phyloP scores from a whole-genome alignment of 768 basidiomycete species.

The Ramaria sp. region DNA sequence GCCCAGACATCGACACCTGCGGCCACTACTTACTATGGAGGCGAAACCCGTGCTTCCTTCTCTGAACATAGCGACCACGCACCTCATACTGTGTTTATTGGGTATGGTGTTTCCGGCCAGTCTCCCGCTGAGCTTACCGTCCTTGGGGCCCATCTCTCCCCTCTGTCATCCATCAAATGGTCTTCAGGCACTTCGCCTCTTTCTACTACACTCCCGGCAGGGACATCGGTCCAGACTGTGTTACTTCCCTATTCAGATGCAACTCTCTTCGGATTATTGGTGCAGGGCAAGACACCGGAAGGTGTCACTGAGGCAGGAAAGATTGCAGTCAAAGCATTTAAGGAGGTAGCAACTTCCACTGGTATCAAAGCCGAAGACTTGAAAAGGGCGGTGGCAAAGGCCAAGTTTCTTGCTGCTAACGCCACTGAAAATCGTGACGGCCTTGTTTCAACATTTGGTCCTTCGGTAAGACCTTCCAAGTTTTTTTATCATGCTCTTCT shows the following conservation, averaged over 20 bases:
- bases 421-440: conserved; percentile 62
- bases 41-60: conserved; percentile 63
- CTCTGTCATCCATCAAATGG: conserved; percentile 82
- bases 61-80: conserved; percentile 35
- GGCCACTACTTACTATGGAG: conserved; percentile 61
- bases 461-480: conserved; percentile 38
- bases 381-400: conserved; percentile 74
- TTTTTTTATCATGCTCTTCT: neutral
- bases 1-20: conserved; percentile 24
- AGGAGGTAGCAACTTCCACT: conserved; percentile 30
- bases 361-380: conserved; percentile 48
- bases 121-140: conserved; percentile 65
- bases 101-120: conserved; percentile 64
- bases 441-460: conserved; percentile 45
- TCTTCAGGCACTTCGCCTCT: conserved; percentile 61
- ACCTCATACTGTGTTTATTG: conserved; percentile 73
- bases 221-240: conserved; percentile 58
- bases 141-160: conserved; percentile 71
- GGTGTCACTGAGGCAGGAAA: conserved; percentile 59
- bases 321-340: conserved; percentile 56
- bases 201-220: conserved; percentile 43
- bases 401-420: conserved; percentile 74
- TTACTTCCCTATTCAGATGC: conserved; percentile 90
- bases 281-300: conserved; percentile 55
- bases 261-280: conserved; percentile 69